Evolutionary conservation across 345 rosid genomes (phyloP).

Genomic region (Theobroma cacao): DNA sequence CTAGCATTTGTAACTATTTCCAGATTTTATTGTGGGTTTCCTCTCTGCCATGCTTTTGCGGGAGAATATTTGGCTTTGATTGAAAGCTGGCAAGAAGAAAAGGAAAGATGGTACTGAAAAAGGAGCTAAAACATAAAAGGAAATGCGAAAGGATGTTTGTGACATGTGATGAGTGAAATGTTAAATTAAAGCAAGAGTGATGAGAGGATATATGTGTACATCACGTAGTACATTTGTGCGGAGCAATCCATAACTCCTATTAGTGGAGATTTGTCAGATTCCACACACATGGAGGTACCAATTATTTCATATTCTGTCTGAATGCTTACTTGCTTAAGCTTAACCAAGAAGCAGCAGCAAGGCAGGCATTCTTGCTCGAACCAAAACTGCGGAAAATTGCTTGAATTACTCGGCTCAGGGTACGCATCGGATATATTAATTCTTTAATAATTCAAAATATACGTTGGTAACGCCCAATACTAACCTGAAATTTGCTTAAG

Average conservation of each 20-base stretch:
- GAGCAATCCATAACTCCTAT: conserved; percentile 32
- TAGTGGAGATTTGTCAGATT: conserved; percentile 27
- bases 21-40: neutral
- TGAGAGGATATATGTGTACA: neutral
- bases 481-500: neutral
- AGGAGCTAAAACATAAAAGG: neutral
- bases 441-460: too few species aligned
- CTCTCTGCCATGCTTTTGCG: too few species aligned
- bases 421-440: neutral
- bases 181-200: neutral
- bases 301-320: neutral
- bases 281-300: neutral
- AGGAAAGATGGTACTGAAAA: neutral
- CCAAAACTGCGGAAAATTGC: neutral
- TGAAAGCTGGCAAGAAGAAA: neutral
- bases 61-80: neutral
- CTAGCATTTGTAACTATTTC: too few species aligned
- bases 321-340: neutral
- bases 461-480: too few species aligned
- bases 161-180: neutral
- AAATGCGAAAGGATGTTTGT: neutral
- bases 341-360: too few species aligned
- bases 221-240: conserved; percentile 1
- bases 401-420: neutral
- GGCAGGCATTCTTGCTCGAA: too few species aligned